A percentile compares a stretch with the other conserved stretches of the same genome.
phyloP scores from a whole-genome alignment of 2,329 filamentous ascomycete species.

The Colletotrichum sp. region DNA sequence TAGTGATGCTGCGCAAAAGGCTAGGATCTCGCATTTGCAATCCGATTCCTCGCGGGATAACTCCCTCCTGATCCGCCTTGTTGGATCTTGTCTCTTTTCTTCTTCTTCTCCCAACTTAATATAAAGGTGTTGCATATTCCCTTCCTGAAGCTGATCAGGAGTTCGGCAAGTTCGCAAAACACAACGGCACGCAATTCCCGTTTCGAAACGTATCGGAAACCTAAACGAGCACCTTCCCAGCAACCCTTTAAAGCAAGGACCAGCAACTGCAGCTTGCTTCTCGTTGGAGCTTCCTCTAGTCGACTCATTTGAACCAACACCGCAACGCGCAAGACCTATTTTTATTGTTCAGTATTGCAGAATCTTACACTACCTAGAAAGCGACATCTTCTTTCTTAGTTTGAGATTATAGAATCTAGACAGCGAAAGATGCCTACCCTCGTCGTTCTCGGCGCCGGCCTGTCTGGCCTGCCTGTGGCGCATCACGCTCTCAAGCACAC shows the following conservation, averaged over 20 bases:
- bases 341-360: accelerated
- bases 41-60: not conserved
- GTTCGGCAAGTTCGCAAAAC: not conserved
- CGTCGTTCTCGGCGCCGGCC: slow-evolving; percentile 58
- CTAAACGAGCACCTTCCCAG: not conserved
- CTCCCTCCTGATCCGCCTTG: not conserved
- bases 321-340: not conserved
- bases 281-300: not conserved
- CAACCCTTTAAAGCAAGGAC: not conserved
- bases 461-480: slow-evolving; percentile 54
- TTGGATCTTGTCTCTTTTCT: not conserved
- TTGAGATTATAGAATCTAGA: not conserved
- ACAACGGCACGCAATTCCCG: not conserved
- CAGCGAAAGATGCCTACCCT: slow-evolving; percentile 53
- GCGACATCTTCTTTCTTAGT: not conserved
- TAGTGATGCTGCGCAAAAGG: not conserved
- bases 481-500: slow-evolving; percentile 58
- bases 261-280: not conserved
- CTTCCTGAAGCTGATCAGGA: not conserved
- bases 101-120: not conserved
- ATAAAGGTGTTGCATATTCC: not conserved
- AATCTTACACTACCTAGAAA: not conserved
- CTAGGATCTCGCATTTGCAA: not conserved
- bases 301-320: not conserved
- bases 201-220: slow-evolving; percentile 13